phyloP scores from a whole-genome alignment of 192 early-diverging fungal genomes.

The Coemansia sp. region DNA sequence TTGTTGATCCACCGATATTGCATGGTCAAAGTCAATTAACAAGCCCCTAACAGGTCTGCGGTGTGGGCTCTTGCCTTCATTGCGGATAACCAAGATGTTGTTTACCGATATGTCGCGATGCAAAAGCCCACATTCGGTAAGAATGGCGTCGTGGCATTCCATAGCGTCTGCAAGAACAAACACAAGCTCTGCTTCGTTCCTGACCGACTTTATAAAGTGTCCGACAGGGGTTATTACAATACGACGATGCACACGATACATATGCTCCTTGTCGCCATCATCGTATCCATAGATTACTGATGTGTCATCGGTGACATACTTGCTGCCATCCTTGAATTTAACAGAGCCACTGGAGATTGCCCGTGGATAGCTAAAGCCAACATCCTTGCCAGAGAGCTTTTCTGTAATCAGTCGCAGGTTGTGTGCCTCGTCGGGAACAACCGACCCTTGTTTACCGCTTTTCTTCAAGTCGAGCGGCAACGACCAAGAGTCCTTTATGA shows the following conservation, averaged over 20 bases:
- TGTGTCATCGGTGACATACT: background rate
- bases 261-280: background rate
- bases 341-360: conserved; percentile 2
- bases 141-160: conserved; percentile 18
- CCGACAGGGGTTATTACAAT: conserved; percentile 21
- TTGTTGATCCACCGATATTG: background rate
- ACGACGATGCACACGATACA: conserved; percentile 11
- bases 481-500: conserved; percentile 20
- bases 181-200: conserved; percentile 12
- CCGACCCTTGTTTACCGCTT: background rate
- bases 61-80: too few species aligned
- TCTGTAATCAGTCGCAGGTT: conserved; percentile 1
- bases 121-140: conserved; percentile 13
- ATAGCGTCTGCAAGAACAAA: conserved; percentile 29
- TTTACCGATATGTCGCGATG: conserved; percentile 32
- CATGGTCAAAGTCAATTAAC: conserved; percentile 35
- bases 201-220: background rate
- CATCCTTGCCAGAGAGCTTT: background rate
- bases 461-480: background rate
- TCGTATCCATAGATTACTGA: background rate
- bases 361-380: background rate
- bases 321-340: background rate
- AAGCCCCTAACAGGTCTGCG: conserved; percentile 10
- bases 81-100: conserved; percentile 21
- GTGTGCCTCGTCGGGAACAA: background rate